A percentile compares a stretch with the other conserved stretches of the same genome.
These are phyloP conservation scores for Miscanthus lutarioriparius DNA, from an alignment of 176 grass and related monocot species.

Conservation along the genomic window DNA sequence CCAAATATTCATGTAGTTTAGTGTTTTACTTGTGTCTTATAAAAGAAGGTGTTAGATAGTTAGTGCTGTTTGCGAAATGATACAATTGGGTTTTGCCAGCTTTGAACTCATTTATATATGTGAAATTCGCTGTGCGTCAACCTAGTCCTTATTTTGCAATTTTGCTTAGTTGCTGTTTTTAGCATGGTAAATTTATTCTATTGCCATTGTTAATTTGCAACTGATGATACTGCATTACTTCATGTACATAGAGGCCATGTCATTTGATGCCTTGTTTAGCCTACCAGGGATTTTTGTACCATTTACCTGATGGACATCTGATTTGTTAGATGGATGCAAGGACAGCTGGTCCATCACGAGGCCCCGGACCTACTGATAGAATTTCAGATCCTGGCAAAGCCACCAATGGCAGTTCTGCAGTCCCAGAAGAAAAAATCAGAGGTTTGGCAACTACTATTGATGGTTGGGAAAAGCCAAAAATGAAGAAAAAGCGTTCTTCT, in stretches of 20 bases:
- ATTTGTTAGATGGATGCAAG: slow-evolving; percentile 85
- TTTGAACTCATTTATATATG: slow-evolving; percentile 2
- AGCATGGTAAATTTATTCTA: background rate
- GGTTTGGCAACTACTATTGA: slow-evolving; percentile 62
- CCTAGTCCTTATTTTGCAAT: slow-evolving; percentile 18
- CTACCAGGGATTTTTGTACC: background rate
- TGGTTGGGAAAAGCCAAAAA: slow-evolving; percentile 80
- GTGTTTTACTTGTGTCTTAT: slow-evolving; percentile 8
- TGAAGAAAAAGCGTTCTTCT: slow-evolving; percentile 91
- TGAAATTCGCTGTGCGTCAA: slow-evolving; percentile 7
- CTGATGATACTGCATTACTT: slow-evolving; percentile 6
- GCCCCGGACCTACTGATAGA: slow-evolving; percentile 53
- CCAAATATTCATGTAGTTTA: slow-evolving; percentile 18
- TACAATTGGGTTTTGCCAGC: slow-evolving; percentile 4
- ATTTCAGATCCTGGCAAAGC: slow-evolving; percentile 68
- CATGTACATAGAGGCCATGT: slow-evolving; percentile 16
- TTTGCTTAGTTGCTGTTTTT: slow-evolving; percentile 6
- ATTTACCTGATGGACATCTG: slow-evolving; percentile 28
- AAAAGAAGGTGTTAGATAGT: slow-evolving; percentile 13
- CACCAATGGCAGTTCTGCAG: slow-evolving; percentile 43
- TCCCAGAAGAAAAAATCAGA: slow-evolving; percentile 62
- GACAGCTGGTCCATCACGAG: slow-evolving; percentile 50
- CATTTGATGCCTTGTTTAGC: slow-evolving; percentile 15
- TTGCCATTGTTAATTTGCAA: slow-evolving; percentile 36
- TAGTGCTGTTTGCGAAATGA: slow-evolving; percentile 14